phyloP scores from a whole-genome alignment of 2,329 filamentous ascomycete genomes.

The Penicillium italicum region DNA sequence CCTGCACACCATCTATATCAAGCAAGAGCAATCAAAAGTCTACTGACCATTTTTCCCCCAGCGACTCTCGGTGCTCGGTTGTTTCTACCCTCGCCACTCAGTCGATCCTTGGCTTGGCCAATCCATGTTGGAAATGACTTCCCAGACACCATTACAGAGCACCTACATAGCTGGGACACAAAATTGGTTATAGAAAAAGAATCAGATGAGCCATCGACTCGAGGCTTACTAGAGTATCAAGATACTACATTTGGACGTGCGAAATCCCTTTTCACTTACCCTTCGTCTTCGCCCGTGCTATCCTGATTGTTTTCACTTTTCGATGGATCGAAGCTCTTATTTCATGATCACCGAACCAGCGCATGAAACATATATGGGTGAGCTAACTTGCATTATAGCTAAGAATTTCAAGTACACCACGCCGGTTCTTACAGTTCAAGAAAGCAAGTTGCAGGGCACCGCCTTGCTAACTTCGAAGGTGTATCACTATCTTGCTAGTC shows the following conservation, averaged over 20 bases:
- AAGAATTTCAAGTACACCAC: conserved; percentile 25
- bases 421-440: conserved; percentile 15
- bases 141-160: conserved; percentile 9
- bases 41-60: not conserved
- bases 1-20: not conserved
- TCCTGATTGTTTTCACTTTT: not conserved
- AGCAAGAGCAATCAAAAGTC: not conserved
- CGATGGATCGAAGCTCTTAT: not conserved
- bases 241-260: conserved; percentile 31
- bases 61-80: conserved; percentile 28
- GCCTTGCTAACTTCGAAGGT: conserved; percentile 10
- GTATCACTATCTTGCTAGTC: conserved; percentile 21
- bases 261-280: conserved; percentile 6
- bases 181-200: conserved; percentile 13
- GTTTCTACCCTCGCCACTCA: conserved; percentile 18
- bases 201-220: conserved; percentile 14
- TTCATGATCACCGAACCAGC: not conserved
- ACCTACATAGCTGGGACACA: conserved; percentile 18
- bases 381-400: conserved; percentile 10
- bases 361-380: not conserved
- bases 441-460: conserved; percentile 5
- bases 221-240: conserved; percentile 27
- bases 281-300: not conserved
- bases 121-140: conserved; percentile 27
- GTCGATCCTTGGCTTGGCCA: conserved; percentile 21